Evolutionary conservation across 228 moss, liverwort and hornwort species (phyloP), one percentile per base, ranked within the genome.

Genomic region (Sphagnum magellanicum): DNA sequence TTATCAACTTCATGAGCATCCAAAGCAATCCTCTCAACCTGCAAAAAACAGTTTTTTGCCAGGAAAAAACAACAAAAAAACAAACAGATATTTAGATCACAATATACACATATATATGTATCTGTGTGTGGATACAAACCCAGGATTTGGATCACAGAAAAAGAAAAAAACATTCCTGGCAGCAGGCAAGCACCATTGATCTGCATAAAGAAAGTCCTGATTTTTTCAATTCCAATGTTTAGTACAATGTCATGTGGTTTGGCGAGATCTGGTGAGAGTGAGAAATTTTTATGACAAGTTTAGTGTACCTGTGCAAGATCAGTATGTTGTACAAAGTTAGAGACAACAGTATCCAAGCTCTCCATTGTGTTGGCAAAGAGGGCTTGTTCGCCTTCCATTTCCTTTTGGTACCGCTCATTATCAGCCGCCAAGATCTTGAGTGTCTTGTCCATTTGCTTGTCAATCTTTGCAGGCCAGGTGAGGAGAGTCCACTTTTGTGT

Each of bases 371-470:
- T 92, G 7, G 77, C 87, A 78, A 95, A 90, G 10, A 92, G 61
- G 48, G 83, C 83, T 76, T 95, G 92, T 73, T 95, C 88, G 46
- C 80, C 87, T 82, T 92, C 87, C 90, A 95, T 95, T 75, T 95
- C 87, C 67, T 88, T 92, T 75, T 91, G 87, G 63, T 95, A 95
- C 0, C 81, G 85, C 32, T 95, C 95, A 69, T 88, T 95, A 73
- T 95, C 95, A 67, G 70, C 67, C 63, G 72, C 53, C 15, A 82
- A 10, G 16, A 79, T 66, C 67, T 89, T 91, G 58, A 79, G 59
- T 70, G 92, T 87, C 59, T 92, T 95, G 51, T 95, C 88, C 73
- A 88, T 84, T 75, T 92, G 92, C 64, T 90, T 95, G 58, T 85
- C 82, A 74, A 95, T 90, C 53, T 87, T 95, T 14, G 69, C 15